phyloP scores from a whole-genome alignment of 441 rosid species.

The Pelargonium fulgidum region DNA sequence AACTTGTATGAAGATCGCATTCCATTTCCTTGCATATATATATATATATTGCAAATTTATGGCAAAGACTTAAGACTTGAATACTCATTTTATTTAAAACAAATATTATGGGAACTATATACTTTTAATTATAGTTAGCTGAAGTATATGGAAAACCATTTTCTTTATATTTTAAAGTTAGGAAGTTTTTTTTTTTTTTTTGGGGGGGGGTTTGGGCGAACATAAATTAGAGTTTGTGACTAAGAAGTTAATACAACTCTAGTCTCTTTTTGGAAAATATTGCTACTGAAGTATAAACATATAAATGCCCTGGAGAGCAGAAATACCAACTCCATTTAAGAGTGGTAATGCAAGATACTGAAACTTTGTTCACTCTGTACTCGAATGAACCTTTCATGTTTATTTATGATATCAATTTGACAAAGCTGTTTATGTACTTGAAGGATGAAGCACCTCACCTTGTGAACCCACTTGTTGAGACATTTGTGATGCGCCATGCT shows the following conservation, averaged over 20 bases:
- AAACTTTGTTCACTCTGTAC: neutral
- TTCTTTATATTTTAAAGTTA: too few relatives aligned
- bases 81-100: too few relatives aligned
- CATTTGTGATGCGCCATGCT: constrained; percentile 61
- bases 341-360: neutral
- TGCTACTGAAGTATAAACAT: neutral
- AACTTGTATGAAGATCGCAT: too few relatives aligned
- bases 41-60: too few relatives aligned
- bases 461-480: constrained; percentile 73
- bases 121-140: neutral
- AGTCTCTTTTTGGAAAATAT: neutral
- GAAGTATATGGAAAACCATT: neutral
- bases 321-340: neutral
- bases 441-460: constrained; percentile 85
- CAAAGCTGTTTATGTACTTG: constrained; percentile 13
- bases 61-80: too few relatives aligned
- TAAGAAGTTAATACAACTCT: neutral
- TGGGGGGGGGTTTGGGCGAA: too few relatives aligned
- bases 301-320: constrained; percentile 1
- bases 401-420: neutral
- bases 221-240: too few relatives aligned
- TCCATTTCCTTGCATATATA: too few relatives aligned
- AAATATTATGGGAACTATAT: too few relatives aligned
- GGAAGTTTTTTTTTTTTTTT: too few relatives aligned
- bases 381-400: neutral